Base-by-base conservation (phyloP, 805 yeast species). In the Dipodascus albidus region DNA sequence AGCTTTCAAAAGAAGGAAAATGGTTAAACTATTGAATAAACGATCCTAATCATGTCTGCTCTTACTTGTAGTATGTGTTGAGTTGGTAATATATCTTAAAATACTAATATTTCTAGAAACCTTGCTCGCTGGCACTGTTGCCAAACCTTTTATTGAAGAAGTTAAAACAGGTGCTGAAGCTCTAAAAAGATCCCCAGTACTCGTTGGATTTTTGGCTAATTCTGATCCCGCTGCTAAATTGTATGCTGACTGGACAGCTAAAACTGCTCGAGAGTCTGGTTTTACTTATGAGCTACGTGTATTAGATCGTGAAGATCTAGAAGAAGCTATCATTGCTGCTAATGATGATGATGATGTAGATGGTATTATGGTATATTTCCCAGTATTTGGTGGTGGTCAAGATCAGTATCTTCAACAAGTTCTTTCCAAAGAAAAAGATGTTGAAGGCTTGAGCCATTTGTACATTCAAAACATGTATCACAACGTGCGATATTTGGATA, bases 341-440 rank as follows among this genome's bases (percentile, higher is more conserved):
- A 93, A 93, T 67, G 73, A 74, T 24, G 91, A 90, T 63, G 79
- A 77, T 53, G 60, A 66, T 0, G 87, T 91, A 42, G 83, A 89
- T 65, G 99, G 98, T 22, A 93, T 93, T 59, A 89, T 93, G 86
- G 91, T 93, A 15, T 93, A 93, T 68, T 93, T 91, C 78, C 99
- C 99, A 0, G 98, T 93, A 1, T 93, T 87, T 69, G 96, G 96
- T 2, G 87, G 87, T 65, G 80, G 87, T 55, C 98, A 93, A 70
- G 99, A 93, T 69, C 96, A 87, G 69, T 93, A 93, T 67, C 70
- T 93, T 54, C 98, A 93, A 71, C 98, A 93, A 70, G 85, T 89
- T 57, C 90, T 93, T 19, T 74, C 89, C n/a, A 74, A 83, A 42
- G 91, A 87, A 56, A 93, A 93, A 67, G 99, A 93, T 63, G 98